phyloP scores from a whole-genome alignment of 257 asterid species.

The Lycium barbarum region DNA sequence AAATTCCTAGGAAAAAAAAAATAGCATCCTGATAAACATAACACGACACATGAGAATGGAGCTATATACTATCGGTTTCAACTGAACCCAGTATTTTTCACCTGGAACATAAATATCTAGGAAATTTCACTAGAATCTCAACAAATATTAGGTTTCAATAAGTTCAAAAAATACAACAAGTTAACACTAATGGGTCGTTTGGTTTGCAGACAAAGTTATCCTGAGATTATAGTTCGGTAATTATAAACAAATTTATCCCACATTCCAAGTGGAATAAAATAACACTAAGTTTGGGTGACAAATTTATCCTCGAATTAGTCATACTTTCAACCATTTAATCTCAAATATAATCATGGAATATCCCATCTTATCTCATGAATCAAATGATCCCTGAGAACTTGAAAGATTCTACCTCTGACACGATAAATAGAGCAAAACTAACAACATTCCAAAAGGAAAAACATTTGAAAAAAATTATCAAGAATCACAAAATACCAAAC shows the following conservation, averaged over 20 bases:
- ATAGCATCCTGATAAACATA: conserved; percentile 43
- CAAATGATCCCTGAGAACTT: too few species aligned
- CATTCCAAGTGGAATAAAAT: too few species aligned
- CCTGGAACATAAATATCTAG: background rate
- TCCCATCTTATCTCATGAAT: too few species aligned
- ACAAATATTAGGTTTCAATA: background rate
- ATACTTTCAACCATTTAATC: too few species aligned
- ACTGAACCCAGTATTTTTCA: background rate
- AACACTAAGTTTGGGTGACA: too few species aligned
- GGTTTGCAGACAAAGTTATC: too few species aligned
- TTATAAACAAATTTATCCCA: too few species aligned
- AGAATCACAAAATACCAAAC: background rate
- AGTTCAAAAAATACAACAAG: too few species aligned
- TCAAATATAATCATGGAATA: too few species aligned
- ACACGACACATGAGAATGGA: background rate
- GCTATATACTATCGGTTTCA: background rate
- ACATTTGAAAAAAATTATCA: background rate
- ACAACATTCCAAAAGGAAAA: conserved; percentile 31
- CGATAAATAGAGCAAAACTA: conserved; percentile 28
- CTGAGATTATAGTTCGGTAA: too few species aligned
- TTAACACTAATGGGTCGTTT: too few species aligned
- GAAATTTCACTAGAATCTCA: background rate
- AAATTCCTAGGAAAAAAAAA: conserved; percentile 25
- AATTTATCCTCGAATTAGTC: too few species aligned
- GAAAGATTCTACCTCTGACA: background rate